Evolutionary conservation across 768 basidiomycete genomes (phyloP).

Genomic region (Suillus ampliporus): DNA sequence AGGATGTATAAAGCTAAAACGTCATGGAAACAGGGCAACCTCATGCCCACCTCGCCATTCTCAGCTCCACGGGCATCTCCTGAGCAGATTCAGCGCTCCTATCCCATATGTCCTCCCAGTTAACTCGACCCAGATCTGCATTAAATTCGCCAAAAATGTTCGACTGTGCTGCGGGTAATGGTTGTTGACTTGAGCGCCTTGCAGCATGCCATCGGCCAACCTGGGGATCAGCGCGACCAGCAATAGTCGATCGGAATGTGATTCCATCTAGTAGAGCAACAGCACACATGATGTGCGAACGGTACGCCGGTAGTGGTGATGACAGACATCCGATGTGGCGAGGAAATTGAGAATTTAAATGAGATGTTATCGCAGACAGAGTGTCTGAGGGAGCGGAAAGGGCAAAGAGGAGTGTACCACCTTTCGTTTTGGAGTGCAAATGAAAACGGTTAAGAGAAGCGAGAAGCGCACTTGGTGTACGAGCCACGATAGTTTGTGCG

Average conservation of each 20-base stretch:
- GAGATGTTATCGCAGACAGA: slow-evolving; percentile 45
- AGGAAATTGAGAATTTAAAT: slow-evolving; percentile 46
- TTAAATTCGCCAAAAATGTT: slow-evolving; percentile 12
- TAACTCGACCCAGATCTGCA: slow-evolving; percentile 24
- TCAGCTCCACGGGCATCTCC: slow-evolving; percentile 47
- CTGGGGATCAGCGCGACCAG: slow-evolving; percentile 60
- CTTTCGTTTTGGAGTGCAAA: slow-evolving; percentile 5
- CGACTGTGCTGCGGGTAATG: slow-evolving; percentile 7
- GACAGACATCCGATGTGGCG: slow-evolving; percentile 67
- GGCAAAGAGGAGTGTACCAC: slow-evolving; percentile 25
- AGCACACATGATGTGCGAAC: slow-evolving; percentile 51
- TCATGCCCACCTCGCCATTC: slow-evolving; percentile 38
- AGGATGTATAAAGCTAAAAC: neutral
- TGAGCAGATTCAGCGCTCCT: slow-evolving; percentile 20
- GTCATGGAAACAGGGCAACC: neutral
- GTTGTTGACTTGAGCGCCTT: slow-evolving; percentile 35
- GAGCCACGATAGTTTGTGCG: slow-evolving; percentile 5
- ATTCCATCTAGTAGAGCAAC: slow-evolving; percentile 50
- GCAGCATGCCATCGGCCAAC: slow-evolving; percentile 77
- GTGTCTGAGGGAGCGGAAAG: slow-evolving; percentile 31
- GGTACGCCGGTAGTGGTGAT: slow-evolving; percentile 44
- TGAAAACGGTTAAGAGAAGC: slow-evolving; percentile 5
- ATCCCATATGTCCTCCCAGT: slow-evolving; percentile 63
- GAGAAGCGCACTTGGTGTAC: slow-evolving; percentile 7
- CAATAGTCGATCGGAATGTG: slow-evolving; percentile 67